These are phyloP conservation scores for Naematelia aurantialba DNA, from an alignment of 768 basidiomycete species.

Conservation along the genomic window DNA sequence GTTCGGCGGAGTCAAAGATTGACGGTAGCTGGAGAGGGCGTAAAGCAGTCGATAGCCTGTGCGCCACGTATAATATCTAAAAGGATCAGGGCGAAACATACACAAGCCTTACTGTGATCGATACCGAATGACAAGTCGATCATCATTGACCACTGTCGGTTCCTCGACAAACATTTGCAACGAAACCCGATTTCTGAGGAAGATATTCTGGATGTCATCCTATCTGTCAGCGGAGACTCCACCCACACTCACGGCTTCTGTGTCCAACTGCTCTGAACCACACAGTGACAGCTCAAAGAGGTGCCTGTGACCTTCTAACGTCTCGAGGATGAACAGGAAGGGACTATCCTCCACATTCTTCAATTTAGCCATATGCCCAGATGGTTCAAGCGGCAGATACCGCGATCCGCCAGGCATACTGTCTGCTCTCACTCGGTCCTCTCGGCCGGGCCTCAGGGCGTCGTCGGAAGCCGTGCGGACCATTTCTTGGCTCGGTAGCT, in stretches of 20 bases:
- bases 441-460: background rate
- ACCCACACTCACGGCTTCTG: background rate
- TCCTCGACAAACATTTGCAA: constrained; percentile 67
- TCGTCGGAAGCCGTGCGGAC: background rate
- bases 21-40: constrained; percentile 68
- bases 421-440: constrained; percentile 10
- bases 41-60: constrained; percentile 73
- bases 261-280: constrained; percentile 45
- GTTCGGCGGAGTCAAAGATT: constrained; percentile 44
- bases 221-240: constrained; percentile 50
- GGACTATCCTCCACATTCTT: constrained; percentile 62
- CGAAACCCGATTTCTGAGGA: constrained; percentile 63
- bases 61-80: constrained; percentile 70
- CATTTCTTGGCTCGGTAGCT: background rate
- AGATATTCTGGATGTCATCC: constrained; percentile 55
- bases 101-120: constrained; percentile 59
- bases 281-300: constrained; percentile 71
- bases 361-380: constrained; percentile 54
- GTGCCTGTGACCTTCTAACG: constrained; percentile 58
- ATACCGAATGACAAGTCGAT: constrained; percentile 71
- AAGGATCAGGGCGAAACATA: background rate
- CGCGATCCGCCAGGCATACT: constrained; percentile 9
- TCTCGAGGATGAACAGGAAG: constrained; percentile 62
- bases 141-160: constrained; percentile 60
- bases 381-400: background rate